Evolutionary conservation across 371 early-diverging fungal genomes (phyloP).

Genomic region (Apophysomyces sp.): DNA sequence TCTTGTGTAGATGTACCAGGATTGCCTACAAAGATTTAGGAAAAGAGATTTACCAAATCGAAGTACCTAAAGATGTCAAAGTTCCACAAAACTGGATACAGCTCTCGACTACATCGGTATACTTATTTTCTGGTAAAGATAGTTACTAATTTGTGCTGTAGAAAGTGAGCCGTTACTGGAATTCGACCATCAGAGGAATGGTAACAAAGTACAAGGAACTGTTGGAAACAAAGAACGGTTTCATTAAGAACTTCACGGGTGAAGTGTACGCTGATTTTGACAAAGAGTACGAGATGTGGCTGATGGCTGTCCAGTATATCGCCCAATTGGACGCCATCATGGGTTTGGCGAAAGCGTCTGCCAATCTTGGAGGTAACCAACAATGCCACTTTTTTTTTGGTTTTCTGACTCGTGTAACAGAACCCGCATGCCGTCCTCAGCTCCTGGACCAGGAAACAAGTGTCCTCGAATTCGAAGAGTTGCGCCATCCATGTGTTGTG

Average conservation of each 20-base stretch:
- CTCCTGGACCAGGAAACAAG: conserved; percentile 61
- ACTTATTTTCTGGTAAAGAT: background rate
- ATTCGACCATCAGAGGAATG: conserved; percentile 62
- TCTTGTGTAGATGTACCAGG: conserved; percentile 35
- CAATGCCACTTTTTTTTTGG: background rate
- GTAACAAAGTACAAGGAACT: conserved; percentile 80
- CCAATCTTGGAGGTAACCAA: conserved; percentile 61
- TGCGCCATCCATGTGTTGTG: conserved; percentile 87
- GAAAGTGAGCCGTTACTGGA: conserved; percentile 88
- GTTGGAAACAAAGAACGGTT: conserved; percentile 77
- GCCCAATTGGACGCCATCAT: conserved; percentile 93
- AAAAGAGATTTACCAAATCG: conserved; percentile 95
- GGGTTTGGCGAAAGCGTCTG: conserved; percentile 76
- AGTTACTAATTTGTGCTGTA: conserved; percentile 25
- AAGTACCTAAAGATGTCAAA: conserved; percentile 76
- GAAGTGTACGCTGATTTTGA: conserved; percentile 83
- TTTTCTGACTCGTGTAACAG: conserved; percentile 7
- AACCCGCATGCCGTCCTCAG: conserved; percentile 79
- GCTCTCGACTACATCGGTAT: conserved; percentile 76
- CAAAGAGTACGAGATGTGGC: conserved; percentile 66
- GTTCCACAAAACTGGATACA: conserved; percentile 83
- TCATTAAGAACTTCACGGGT: conserved; percentile 63
- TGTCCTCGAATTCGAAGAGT: conserved; percentile 73
- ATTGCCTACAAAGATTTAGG: conserved; percentile 87
- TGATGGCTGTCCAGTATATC: conserved; percentile 69